phyloP scores from a whole-genome alignment of 306 rosid genomes.

The Medicago truncatula region MtrunA17r5.0-ANR NC_053045.1:57364001-57364500 shows the following conservation, averaged over 20 bases:
- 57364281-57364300: background rate
- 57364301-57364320: background rate
- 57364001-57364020: constrained; percentile 56
- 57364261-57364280: background rate
- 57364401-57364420: background rate
- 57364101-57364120: constrained; percentile 22
- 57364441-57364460: background rate
- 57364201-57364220: constrained; percentile 12
- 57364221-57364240: background rate
- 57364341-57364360: background rate
- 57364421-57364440: background rate
- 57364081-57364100: constrained; percentile 22
- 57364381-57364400: background rate
- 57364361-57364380: background rate
- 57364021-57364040: constrained; percentile 17
- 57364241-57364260: constrained; percentile 4
- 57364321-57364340: background rate
- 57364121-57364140: constrained; percentile 8
- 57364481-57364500: too few species aligned
- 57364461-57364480: background rate
- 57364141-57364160: background rate
- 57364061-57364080: constrained; percentile 1
- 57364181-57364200: background rate
- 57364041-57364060: constrained; percentile 28
- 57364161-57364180: constrained; percentile 10